Base-by-base conservation (phyloP, 73 alveolate genomes). In the Tetrahymena thermophila region DNA sequence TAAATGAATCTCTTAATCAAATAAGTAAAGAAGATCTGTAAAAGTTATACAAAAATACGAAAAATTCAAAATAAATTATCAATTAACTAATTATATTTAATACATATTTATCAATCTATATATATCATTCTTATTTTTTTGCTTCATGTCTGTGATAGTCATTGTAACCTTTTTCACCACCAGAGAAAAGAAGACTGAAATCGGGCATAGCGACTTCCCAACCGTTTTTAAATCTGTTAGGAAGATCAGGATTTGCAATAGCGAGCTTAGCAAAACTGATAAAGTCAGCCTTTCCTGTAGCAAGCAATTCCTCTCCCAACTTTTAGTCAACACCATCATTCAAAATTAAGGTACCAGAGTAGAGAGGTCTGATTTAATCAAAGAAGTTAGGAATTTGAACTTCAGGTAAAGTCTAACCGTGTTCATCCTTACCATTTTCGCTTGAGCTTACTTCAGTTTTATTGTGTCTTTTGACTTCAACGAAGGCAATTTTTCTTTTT, bases 201-300 rank as follows among this genome's bases (percentile, higher is more conserved):
- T 95, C 93, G 2, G 95, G 84, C 35, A 14, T 15, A 10, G 95
- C 28, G 8, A 25, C n/a, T 43, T 43, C 38, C 42, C 57, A 94
- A 43, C 93, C 83, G 31, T 40, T n/a, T 85, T 23, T 85, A 23
- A 85, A 35, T 85, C 95, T 94, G 40, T 85, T 94, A 11, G 93
- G 95, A 42, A 94, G 40, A 85, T 94, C 96, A 42, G 96, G 96
- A 85, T 94, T 94, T 34, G 94, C 34, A 28, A 94, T 85, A 85
- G 83, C 93, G 13, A 93, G 34, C 16, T 28, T 43, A 15, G 95
- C 96, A 94, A 94, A 94, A 28, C 95, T 85, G 35, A 50, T 94
- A 35, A 93, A 85, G 93, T 94, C 95, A 34, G 93, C 43, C 43
- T 85, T 23, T 14, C 95, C 95, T 7, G 57, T n/a, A 38, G 56